Conservation (phyloP, 495 filamentous ascomycete species). For the Lasiosphaeria miniovina region DNA sequence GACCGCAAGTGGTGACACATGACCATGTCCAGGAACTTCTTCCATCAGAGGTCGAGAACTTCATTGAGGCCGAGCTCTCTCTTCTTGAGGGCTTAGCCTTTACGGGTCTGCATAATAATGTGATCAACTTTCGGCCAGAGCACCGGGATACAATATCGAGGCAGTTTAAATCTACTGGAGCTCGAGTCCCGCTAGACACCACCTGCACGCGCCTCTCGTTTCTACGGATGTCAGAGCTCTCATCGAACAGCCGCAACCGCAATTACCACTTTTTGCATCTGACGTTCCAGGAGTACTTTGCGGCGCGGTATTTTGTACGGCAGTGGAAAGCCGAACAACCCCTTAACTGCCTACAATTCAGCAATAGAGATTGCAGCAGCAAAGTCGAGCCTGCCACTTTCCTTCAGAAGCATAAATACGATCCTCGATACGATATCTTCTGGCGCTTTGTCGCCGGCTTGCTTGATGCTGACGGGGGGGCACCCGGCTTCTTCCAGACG, state of each 20-base stretch:
- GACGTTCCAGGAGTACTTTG: slow-evolving; percentile 44
- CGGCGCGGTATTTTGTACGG: slow-evolving; percentile 42
- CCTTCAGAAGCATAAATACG: slow-evolving; percentile 40
- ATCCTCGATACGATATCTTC: slow-evolving; percentile 37
- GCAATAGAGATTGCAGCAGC: background rate
- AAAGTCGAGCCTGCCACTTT: slow-evolving; percentile 22
- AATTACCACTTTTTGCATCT: slow-evolving; percentile 45
- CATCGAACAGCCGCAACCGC: slow-evolving; percentile 12
- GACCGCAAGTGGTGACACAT: slow-evolving; percentile 3
- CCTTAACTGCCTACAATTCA: slow-evolving; percentile 22
- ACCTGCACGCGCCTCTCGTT: slow-evolving; percentile 32
- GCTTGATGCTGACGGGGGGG: slow-evolving; percentile 21
- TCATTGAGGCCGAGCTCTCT: slow-evolving; percentile 23
- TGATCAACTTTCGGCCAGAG: slow-evolving; percentile 34
- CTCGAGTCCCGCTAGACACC: background rate
- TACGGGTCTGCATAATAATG: slow-evolving; percentile 34
- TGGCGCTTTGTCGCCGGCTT: slow-evolving; percentile 47
- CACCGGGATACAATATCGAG: slow-evolving; percentile 24
- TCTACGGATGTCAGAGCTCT: slow-evolving; percentile 30
- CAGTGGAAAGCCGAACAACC: slow-evolving; percentile 29
- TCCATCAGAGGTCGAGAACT: slow-evolving; percentile 13
- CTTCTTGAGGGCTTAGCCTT: slow-evolving; percentile 40
- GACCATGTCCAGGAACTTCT: slow-evolving; percentile 1
- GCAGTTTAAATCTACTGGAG: slow-evolving; percentile 7
- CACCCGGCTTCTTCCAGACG: slow-evolving; percentile 30